Evolutionary conservation across 2,329 filamentous ascomycete species (phyloP), one percentile per base, ranked within the genome.

Genomic region (Bisporella sp.): DNA sequence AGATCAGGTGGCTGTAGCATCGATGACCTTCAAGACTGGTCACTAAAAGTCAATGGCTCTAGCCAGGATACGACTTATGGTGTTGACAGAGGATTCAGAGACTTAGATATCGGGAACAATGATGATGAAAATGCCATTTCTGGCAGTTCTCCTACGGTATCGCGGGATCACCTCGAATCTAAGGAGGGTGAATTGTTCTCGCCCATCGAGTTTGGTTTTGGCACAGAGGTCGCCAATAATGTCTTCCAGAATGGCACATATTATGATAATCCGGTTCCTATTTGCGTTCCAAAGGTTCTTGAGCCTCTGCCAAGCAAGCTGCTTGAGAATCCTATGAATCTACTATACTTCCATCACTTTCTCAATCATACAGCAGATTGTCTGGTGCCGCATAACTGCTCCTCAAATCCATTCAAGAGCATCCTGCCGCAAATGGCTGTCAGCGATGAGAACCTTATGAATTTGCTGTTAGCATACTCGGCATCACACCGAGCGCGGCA

Each of bases 401-500:
- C 72, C 40, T 73, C 75, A n/a, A 79, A 79, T 55, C 75, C 75
- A 1, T 76, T 78, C 59, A 70, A 71, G 32, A 75, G 67, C 40
- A 71, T 74, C 41, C 62, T 77, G 5, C 75, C 75, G 0, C 69
- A 72, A 66, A 82, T 89, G 80, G 85, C 85, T 28, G 72, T 87
- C 29, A 74, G 74, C 52, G 82, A 87, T 57, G 76, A 81, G 47
- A 85, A 89, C 60, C 76, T 95, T 1, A 74, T 95, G 47, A 87
- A 87, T 57, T 72, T 95, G 32, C 72, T 93, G 45, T 75, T 95
- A 29, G 85, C 89, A 21, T 95, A 90, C 66, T 89, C 87, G 59
- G 89, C 89, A n/a, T 88, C 84, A 31, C 89, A 95, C 64, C 80
- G 88, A 50, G 86, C 89, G 7, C 80, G 85, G 42, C 77, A 92